A percentile compares a stretch with the other conserved stretches of the same genome.
These are phyloP conservation scores for Combretum micranthum DNA, from an alignment of 345 rosid species.

Conservation along the genomic window DNA sequence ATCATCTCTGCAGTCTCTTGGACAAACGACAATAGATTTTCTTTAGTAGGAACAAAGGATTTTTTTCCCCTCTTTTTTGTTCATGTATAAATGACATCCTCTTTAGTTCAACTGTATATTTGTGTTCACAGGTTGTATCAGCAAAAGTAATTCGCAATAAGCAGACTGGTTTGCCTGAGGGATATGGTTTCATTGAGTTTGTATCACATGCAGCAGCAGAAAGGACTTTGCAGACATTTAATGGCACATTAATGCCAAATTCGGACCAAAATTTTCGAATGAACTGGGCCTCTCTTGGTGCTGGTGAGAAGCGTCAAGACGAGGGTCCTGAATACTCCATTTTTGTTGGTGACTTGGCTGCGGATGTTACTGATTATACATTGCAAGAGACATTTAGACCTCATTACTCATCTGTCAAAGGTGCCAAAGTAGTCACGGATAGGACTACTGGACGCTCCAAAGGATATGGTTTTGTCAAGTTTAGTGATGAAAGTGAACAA, in stretches of 20 bases:
- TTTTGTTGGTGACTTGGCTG: constrained; percentile 90
- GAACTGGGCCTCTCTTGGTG: constrained; percentile 86
- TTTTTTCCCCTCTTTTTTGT: not conserved
- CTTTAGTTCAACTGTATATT: not conserved
- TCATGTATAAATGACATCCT: not conserved
- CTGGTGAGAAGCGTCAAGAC: constrained; percentile 84
- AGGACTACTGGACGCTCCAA: constrained; percentile 94
- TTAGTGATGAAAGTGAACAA: constrained; percentile 82
- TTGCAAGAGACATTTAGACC: constrained; percentile 71
- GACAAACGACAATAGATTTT: too few species aligned
- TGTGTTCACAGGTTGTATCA: constrained; percentile 36
- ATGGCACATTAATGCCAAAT: constrained; percentile 71
- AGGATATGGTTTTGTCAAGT: constrained; percentile 95
- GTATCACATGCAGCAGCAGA: constrained; percentile 61
- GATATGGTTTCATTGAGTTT: constrained; percentile 93
- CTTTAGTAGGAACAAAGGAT: not conserved
- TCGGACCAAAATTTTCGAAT: constrained; percentile 71
- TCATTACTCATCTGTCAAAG: constrained; percentile 62
- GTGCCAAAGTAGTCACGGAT: constrained; percentile 90
- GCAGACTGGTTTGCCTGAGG: constrained; percentile 61
- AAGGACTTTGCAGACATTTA: constrained; percentile 64
- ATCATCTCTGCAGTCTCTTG: too few species aligned
- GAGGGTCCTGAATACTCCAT: constrained; percentile 79
- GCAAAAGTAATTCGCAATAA: constrained; percentile 87
- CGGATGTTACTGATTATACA: constrained; percentile 75